Evolutionary conservation across 805 yeast genomes (phyloP), one percentile per base, ranked within the genome.

Genomic region (Suhomyces xylopsoci): DNA sequence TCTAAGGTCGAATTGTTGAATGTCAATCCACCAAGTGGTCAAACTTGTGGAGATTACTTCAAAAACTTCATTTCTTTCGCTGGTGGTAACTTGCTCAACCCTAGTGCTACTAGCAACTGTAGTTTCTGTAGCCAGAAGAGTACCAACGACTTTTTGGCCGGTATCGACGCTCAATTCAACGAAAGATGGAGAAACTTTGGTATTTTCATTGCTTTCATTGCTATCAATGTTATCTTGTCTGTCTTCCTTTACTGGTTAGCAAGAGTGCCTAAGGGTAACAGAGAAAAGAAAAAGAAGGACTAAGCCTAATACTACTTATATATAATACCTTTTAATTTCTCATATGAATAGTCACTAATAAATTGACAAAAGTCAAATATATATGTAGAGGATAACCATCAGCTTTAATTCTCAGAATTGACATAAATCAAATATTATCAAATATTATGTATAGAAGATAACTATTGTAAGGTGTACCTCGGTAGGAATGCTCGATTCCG

Each of bases 171-270:
- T 12, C 50, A 68, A 2, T 78, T 74, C 61, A 46, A 60, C n/a
- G 72, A 80, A 60, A 81, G 84, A 71, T 83, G 89, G 88, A 81
- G 88, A 77, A 81, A 84, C 62, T 76, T 76, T 58, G 89, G 89
- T 60, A 75, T 84, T 58, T 71, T 80, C 67, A 51, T 71, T 53
- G 58, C 63, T 5, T 75, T 68, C 57, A 67, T 70, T 51, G 69
- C 59, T 14, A 57, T 73, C 51, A 73, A 75, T 55, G 63, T 73
- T 30, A 44, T 71, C 14, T 51, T 65, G 2, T 63, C 77, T 12
- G 55, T 70, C 7, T 53, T 64, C 54, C 61, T 77, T 56, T 79
- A 85, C 76, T 84, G 88, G 86, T 63, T 82, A 25, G 81, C 84
- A 10, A 81, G 94, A 77, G 93, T 87, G 55, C 94, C 94, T 51